phyloP scores from a whole-genome alignment of 768 basidiomycete genomes.

The Termitomyces heimii region DNA sequence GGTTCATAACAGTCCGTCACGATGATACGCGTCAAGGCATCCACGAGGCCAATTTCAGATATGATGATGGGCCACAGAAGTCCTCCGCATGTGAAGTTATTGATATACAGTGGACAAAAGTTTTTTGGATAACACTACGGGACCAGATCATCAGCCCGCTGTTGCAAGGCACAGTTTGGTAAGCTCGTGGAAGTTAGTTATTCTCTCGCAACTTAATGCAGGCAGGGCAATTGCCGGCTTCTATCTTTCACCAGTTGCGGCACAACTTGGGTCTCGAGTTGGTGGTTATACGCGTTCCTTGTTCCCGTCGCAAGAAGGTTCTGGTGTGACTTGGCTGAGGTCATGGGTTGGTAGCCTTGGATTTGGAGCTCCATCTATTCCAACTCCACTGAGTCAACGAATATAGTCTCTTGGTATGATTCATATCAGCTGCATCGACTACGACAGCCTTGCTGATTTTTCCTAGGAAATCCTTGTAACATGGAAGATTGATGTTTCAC shows the following conservation, averaged over 20 bases:
- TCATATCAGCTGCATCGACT: background rate
- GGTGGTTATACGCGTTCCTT: conserved; percentile 23
- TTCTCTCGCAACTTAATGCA: background rate
- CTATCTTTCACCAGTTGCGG: conserved; percentile 35
- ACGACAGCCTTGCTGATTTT: background rate
- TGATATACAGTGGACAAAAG: conserved; percentile 47
- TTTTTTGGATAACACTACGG: conserved; percentile 57
- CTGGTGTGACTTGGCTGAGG: conserved; percentile 35
- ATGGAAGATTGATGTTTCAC: background rate
- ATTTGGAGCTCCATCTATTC: conserved; percentile 5
- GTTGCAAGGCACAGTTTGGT: conserved; percentile 66
- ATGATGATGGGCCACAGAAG: background rate
- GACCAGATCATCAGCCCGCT: conserved; percentile 69
- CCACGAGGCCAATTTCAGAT: conserved; percentile 12
- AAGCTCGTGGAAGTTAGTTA: conserved; percentile 15
- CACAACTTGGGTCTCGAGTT: conserved; percentile 27
- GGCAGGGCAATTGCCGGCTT: conserved; percentile 40
- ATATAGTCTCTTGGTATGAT: background rate
- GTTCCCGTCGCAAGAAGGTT: conserved; percentile 29
- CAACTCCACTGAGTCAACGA: background rate
- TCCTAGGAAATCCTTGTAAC: background rate
- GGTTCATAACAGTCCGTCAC: conserved; percentile 39
- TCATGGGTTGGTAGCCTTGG: conserved; percentile 27
- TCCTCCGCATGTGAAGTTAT: conserved; percentile 27
- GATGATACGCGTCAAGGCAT: background rate